These are phyloP conservation scores for Aspergillus carlsbadensis DNA, from an alignment of 495 filamentous ascomycete species.

Conservation along the genomic window DNA sequence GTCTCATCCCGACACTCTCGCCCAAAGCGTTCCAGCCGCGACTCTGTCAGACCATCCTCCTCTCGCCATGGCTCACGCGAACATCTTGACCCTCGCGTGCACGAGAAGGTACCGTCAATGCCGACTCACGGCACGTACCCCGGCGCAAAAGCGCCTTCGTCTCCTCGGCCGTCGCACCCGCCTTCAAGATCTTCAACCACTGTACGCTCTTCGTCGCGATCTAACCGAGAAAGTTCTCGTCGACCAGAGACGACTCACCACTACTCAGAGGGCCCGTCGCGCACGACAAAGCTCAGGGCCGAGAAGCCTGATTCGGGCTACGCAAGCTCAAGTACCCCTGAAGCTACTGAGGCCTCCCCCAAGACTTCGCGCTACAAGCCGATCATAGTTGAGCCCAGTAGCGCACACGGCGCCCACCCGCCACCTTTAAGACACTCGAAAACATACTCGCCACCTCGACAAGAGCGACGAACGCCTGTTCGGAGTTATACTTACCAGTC, in stretches of 20 bases:
- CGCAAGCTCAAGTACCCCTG: conserved; percentile 38
- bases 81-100: conserved; percentile 28
- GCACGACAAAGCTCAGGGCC: conserved; percentile 34
- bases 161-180: conserved; percentile 30
- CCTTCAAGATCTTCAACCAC: conserved; percentile 33
- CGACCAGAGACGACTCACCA: conserved; percentile 23
- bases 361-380: conserved; percentile 40
- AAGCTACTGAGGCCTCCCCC: conserved; percentile 25
- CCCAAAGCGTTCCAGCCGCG: conserved; percentile 29
- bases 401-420: conserved; percentile 16
- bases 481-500: conserved; percentile 22
- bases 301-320: conserved; percentile 48
- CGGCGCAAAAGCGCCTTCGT: conserved; percentile 18
- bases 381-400: conserved; percentile 33
- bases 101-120: conserved; percentile 31
- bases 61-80: conserved; percentile 39
- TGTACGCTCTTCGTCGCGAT: conserved; percentile 22
- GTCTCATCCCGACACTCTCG: conserved; percentile 29
- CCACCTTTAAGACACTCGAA: conserved; percentile 22
- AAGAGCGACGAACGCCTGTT: conserved; percentile 15
- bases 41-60: conserved; percentile 25
- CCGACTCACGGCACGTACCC: conserved; percentile 32
- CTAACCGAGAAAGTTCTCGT: conserved; percentile 27
- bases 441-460: conserved; percentile 21
- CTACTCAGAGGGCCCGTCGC: conserved; percentile 22